phyloP scores from a whole-genome alignment of 2,329 filamentous ascomycete species.

The Knufia petricola region DNA sequence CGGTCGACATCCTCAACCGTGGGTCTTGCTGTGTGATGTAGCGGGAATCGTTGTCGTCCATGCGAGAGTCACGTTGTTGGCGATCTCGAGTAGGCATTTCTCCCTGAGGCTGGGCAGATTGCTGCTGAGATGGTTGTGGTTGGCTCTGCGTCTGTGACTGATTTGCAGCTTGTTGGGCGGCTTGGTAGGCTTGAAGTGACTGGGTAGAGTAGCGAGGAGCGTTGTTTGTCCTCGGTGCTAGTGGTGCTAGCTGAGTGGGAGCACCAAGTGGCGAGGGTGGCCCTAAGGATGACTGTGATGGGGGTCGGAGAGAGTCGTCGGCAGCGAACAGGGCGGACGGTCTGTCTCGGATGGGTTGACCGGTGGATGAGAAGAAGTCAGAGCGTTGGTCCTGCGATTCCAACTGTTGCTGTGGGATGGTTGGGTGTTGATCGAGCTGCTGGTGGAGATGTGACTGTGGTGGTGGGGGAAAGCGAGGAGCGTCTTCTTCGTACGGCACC shows the following conservation, averaged over 20 bases:
- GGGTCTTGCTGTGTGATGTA: conserved; percentile 24
- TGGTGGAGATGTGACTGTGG: conserved; percentile 18
- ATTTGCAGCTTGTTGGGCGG: conserved; percentile 18
- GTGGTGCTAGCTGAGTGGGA: conserved; percentile 16
- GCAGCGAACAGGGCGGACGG: conserved; percentile 27
- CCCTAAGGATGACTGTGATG: conserved; percentile 29
- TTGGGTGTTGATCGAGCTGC: conserved; percentile 9
- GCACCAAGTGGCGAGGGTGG: conserved; percentile 27
- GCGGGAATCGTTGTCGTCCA: conserved; percentile 23
- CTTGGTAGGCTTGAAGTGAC: conserved; percentile 9
- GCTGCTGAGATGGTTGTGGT: conserved; percentile 9
- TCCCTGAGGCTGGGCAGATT: conserved; percentile 14
- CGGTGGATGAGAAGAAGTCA: conserved; percentile 2
- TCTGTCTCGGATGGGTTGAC: conserved; percentile 33
- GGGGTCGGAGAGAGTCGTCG: conserved; percentile 25
- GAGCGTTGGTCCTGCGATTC: neutral
- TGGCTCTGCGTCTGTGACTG: conserved; percentile 15
- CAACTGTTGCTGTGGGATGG: conserved; percentile 1
- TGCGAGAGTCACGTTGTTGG: conserved; percentile 21
- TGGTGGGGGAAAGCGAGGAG: conserved; percentile 15
- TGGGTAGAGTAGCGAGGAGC: conserved; percentile 20
- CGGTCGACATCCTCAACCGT: conserved; percentile 19
- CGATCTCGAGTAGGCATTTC: conserved; percentile 17
- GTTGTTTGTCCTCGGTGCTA: conserved; percentile 14
- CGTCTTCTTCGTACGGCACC: conserved; percentile 21